A percentile compares a stretch with the other conserved stretches of the same genome.
Evolutionary conservation across 352 stramenopile genomes (phyloP).

Genomic region (Globisporangium paroecandrum): DNA sequence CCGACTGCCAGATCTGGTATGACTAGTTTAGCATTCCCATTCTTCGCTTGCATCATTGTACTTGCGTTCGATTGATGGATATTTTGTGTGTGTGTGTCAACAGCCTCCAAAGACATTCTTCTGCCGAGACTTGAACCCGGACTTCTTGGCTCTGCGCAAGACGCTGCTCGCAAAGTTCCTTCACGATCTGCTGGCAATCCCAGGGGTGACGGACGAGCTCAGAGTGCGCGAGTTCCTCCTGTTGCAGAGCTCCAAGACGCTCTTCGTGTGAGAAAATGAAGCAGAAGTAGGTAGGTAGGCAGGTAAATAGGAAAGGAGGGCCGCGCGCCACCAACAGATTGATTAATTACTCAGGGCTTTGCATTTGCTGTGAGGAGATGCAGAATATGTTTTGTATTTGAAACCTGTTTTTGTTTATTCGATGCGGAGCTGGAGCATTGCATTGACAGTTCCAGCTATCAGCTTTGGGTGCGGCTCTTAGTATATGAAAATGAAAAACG

Average conservation of each 20-base stretch:
- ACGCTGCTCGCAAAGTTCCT: slow-evolving; percentile 52
- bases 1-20: slow-evolving; percentile 39
- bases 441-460: not conserved
- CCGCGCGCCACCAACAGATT: slow-evolving; percentile 1
- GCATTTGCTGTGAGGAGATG: not conserved
- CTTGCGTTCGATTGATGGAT: not conserved
- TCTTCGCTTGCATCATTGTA: not conserved
- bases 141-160: slow-evolving; percentile 57
- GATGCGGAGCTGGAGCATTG: not conserved
- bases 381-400: not conserved
- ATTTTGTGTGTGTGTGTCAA: not conserved
- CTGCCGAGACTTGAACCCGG: slow-evolving; percentile 70
- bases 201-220: slow-evolving; percentile 48
- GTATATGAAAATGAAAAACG: slow-evolving; percentile 10
- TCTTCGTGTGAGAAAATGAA: slow-evolving; percentile 47
- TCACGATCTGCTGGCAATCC: slow-evolving; percentile 61
- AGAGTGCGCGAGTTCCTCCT: slow-evolving; percentile 61
- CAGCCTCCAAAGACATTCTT: slow-evolving; percentile 69
- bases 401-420: not conserved
- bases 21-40: not conserved
- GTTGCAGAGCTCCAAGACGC: slow-evolving; percentile 51
- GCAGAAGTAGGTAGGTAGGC: not conserved
- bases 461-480: not conserved
- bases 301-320: not conserved
- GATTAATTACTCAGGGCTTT: slow-evolving; percentile 17